phyloP scores from a whole-genome alignment of 768 basidiomycete genomes.

The Leccinum subtestaceum region DNA sequence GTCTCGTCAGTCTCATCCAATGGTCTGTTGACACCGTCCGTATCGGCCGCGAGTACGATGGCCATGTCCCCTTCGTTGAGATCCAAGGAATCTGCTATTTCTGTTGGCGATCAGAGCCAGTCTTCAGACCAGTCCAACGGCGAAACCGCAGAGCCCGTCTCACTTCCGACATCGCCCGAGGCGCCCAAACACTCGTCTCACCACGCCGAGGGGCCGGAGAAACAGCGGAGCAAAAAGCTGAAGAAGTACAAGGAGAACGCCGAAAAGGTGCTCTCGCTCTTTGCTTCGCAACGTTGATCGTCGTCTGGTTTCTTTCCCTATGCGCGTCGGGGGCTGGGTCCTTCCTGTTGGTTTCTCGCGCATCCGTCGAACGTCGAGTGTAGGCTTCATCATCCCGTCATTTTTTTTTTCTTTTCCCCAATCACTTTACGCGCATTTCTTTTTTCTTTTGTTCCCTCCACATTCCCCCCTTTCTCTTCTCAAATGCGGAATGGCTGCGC shows the following conservation, averaged over 20 bases:
- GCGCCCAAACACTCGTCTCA: conserved; percentile 30
- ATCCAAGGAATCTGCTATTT: conserved; percentile 76
- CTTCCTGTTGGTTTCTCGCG: conserved; percentile 16
- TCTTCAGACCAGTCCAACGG: conserved; percentile 73
- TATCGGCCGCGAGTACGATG: conserved; percentile 47
- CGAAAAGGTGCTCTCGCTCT: conserved; percentile 81
- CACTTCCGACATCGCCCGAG: conserved; percentile 28
- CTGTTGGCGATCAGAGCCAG: conserved; percentile 66
- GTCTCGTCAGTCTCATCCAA: conserved; percentile 40
- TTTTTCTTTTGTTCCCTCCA: conserved; percentile 6
- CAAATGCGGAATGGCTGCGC: conserved; percentile 20
- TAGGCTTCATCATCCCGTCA: conserved; percentile 20
- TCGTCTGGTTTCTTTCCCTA: conserved; percentile 7
- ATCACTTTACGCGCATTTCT: conserved; percentile 23
- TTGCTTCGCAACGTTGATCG: conserved; percentile 64
- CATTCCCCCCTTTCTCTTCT: conserved; percentile 1
- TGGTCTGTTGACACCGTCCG: conserved; percentile 61
- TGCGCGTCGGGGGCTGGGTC: conserved; percentile 25
- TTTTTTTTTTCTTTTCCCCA: conserved; percentile 13
- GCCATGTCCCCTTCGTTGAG: conserved; percentile 66
- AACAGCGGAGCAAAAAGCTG: conserved; percentile 68
- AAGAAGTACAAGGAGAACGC: conserved; percentile 87
- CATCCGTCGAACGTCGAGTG: conserved; percentile 21
- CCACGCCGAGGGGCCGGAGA: conserved; percentile 47
- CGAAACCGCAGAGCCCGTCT: conserved; percentile 34